A percentile compares a stretch with the other conserved stretches of the same genome.
Conservation (phyloP, 2,329 filamentous ascomycete species). For the Botrytis galanthina region DNA sequence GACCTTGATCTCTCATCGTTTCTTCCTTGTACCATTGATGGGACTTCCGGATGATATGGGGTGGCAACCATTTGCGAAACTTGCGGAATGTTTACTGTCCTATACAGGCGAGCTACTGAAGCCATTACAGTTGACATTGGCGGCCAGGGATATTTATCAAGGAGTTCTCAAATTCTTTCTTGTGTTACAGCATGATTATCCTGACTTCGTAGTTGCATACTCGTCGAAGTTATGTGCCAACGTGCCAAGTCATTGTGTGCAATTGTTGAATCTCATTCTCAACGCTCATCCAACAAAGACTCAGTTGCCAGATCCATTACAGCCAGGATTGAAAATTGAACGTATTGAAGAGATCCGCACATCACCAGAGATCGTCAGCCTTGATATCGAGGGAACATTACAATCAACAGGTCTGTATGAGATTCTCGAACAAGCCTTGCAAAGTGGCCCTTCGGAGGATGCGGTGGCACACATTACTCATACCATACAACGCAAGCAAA, state of each 20-base stretch:
- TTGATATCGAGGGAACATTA: conserved; percentile 54
- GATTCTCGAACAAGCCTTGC: conserved; percentile 58
- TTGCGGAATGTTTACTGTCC: conserved; percentile 69
- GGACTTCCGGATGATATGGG: conserved; percentile 64
- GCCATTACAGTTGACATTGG: conserved; percentile 62
- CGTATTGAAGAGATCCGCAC: conserved; percentile 71
- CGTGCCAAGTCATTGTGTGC: conserved; percentile 79
- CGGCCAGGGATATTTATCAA: conserved; percentile 81
- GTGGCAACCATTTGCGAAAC: conserved; percentile 72
- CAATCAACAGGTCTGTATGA: conserved; percentile 55
- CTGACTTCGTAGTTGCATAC: conserved; percentile 87
- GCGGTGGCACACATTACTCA: conserved; percentile 74
- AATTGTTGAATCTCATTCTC: conserved; percentile 84
- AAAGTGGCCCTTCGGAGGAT: conserved; percentile 65
- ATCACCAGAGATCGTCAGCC: conserved; percentile 63
- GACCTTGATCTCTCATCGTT: conserved; percentile 75
- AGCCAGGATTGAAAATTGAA: conserved; percentile 72
- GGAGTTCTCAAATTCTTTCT: conserved; percentile 79
- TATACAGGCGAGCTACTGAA: conserved; percentile 81
- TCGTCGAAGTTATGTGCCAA: conserved; percentile 77
- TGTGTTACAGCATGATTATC: conserved; percentile 88
- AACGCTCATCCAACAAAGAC: conserved; percentile 71
- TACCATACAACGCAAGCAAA: conserved; percentile 61
- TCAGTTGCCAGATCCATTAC: conserved; percentile 72
- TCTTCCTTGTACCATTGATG: conserved; percentile 78